Percentiles rank a stretch among this genome's conserved stretches.
Conservation (phyloP, 1,139 yeast genomes). For the Candida neerlandica region DNA sequence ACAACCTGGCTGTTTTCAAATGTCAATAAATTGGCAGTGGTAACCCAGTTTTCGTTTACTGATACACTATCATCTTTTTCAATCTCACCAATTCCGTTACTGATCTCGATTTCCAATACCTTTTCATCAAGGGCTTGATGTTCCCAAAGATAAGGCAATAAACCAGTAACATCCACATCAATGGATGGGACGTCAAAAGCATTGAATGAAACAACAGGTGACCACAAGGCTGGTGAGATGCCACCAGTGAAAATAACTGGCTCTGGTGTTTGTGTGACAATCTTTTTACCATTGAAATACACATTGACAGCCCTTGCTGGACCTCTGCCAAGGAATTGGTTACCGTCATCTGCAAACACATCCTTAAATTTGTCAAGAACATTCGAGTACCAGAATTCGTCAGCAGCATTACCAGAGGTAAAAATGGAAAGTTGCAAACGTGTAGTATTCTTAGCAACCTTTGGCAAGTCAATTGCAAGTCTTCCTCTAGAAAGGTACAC, state of each 20-base stretch:
- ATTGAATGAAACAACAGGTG: conserved; percentile 69
- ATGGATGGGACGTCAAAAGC: conserved; percentile 73
- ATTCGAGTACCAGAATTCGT: conserved; percentile 83
- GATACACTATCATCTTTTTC: conserved; percentile 22
- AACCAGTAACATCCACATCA: conserved; percentile 67
- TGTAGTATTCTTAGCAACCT: conserved; percentile 51
- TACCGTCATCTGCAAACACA: conserved; percentile 36
- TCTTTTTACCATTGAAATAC: conserved; percentile 49
- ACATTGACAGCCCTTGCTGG: conserved; percentile 60
- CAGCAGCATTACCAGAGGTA: conserved; percentile 75
- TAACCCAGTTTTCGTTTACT: conserved; percentile 68
- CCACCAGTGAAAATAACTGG: conserved; percentile 80
- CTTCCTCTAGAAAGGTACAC: conserved; percentile 44
- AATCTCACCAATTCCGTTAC: conserved; percentile 57
- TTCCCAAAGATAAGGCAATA: conserved; percentile 65
- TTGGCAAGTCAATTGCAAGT: conserved; percentile 42
- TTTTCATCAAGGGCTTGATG: conserved; percentile 24
- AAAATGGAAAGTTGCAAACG: conserved; percentile 60
- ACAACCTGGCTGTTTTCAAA: conserved; percentile 55
- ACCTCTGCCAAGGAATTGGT: conserved; percentile 59
- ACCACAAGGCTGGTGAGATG: conserved; percentile 76
- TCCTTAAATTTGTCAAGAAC: conserved; percentile 51
- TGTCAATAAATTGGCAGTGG: conserved; percentile 63
- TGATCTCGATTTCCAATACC: conserved; percentile 48
- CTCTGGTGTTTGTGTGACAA: conserved; percentile 55